Percentiles rank a stretch among this genome's conserved stretches.
These are phyloP conservation scores for Capsella rubella DNA, from an alignment of 441 rosid species.

Conservation along the genomic window DNA sequence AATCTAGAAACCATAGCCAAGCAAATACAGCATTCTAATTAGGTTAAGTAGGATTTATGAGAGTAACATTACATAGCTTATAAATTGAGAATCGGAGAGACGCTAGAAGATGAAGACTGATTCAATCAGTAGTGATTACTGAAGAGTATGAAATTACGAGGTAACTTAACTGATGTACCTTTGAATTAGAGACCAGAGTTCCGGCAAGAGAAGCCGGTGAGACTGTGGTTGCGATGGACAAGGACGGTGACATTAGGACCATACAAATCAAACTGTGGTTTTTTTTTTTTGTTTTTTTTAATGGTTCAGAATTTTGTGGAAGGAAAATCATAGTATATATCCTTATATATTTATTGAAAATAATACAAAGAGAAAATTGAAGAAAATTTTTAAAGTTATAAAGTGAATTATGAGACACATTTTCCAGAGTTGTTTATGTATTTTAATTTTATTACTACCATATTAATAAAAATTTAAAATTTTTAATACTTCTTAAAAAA, in stretches of 20 bases:
- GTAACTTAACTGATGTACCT: neutral
- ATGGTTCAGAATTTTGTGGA: neutral
- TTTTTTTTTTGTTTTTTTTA: neutral
- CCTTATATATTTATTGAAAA: no score
- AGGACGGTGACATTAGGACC: slow-evolving; percentile 43
- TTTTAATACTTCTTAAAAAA: no score
- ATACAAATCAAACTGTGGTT: slow-evolving; percentile 4
- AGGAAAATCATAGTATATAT: no score
- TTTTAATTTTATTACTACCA: no score
- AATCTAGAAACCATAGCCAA: neutral
- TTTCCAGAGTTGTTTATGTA: no score
- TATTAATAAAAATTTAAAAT: no score
- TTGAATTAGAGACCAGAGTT: slow-evolving; percentile 11
- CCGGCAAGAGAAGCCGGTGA: slow-evolving; percentile 42
- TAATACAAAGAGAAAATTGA: no score
- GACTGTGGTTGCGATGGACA: slow-evolving; percentile 37
- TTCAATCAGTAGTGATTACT: neutral
- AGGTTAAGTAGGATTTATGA: neutral
- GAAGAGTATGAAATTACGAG: neutral
- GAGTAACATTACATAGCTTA: neutral
- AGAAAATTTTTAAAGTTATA: no score
- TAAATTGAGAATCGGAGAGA: neutral
- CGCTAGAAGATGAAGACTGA: slow-evolving; percentile 2
- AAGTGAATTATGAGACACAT: no score
- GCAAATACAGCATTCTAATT: neutral